These are phyloP conservation scores for Tylopilus felleus DNA, from an alignment of 768 basidiomycete species.

Conservation along the genomic window DNA sequence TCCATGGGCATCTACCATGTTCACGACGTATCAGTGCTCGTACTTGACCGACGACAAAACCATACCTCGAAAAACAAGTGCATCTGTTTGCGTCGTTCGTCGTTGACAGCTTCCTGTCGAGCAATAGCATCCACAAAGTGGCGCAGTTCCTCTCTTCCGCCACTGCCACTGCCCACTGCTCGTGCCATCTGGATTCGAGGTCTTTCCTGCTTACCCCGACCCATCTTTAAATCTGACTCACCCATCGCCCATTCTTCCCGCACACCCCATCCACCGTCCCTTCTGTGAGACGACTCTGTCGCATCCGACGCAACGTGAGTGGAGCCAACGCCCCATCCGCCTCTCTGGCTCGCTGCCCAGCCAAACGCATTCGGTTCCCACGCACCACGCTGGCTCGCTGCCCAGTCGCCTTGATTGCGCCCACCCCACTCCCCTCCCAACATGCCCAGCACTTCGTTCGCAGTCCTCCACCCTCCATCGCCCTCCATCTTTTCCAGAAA, in stretches of 20 bases:
- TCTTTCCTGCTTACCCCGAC: neutral
- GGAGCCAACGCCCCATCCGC: slow-evolving; percentile 14
- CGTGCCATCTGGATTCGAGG: neutral
- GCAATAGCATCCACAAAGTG: slow-evolving; percentile 49
- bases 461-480: slow-evolving; percentile 30
- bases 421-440: slow-evolving; percentile 25
- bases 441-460: slow-evolving; percentile 28
- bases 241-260: slow-evolving; percentile 14
- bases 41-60: neutral
- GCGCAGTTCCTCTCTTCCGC: slow-evolving; percentile 17
- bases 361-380: slow-evolving; percentile 5
- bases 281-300: slow-evolving; percentile 16
- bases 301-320: slow-evolving; percentile 14
- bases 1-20: slow-evolving; percentile 50
- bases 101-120: slow-evolving; percentile 35
- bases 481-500: slow-evolving; percentile 44
- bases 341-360: slow-evolving; percentile 4
- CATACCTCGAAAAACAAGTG: slow-evolving; percentile 50
- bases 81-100: slow-evolving; percentile 43
- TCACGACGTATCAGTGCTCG: neutral
- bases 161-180: slow-evolving; percentile 1
- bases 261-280: slow-evolving; percentile 18
- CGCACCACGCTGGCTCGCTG: slow-evolving; percentile 1
- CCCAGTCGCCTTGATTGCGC: slow-evolving; percentile 7
- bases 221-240: neutral